Evolutionary conservation across 108 stramenopile genomes (phyloP).

Genomic region (Nitzschia putrida): DNA sequence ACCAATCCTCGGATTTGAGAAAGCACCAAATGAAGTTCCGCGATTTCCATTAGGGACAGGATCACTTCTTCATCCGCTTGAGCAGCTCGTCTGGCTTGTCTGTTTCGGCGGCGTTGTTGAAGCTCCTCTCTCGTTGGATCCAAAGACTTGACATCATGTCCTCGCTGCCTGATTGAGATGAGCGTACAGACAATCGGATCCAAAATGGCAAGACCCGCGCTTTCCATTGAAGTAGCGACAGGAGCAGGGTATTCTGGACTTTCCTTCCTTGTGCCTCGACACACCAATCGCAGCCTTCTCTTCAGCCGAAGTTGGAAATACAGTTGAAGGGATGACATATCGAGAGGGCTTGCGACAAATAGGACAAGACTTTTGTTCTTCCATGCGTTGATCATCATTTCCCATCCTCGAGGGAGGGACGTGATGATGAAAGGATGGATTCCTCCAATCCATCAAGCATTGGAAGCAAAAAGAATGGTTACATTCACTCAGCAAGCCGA

Average conservation of each 20-base stretch:
- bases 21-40: no score
- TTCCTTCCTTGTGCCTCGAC: slow-evolving; percentile 35
- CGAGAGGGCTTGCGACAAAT: slow-evolving; percentile 49
- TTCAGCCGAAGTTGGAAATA: slow-evolving; percentile 23
- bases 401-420: slow-evolving; percentile 1
- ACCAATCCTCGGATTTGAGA: no score
- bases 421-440: no score
- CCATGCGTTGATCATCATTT: background rate
- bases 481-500: slow-evolving; percentile 54
- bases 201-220: slow-evolving; percentile 60
- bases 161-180: slow-evolving; percentile 43
- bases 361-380: slow-evolving; percentile 44
- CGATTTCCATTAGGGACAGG: no score
- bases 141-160: slow-evolving; percentile 40
- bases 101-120: slow-evolving; percentile 42
- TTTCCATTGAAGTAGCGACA: slow-evolving; percentile 34
- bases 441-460: slow-evolving; percentile 63
- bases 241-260: slow-evolving; percentile 41
- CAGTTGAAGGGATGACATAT: slow-evolving; percentile 44
- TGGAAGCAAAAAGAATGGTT: slow-evolving; percentile 49
- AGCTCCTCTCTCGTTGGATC: slow-evolving; percentile 47
- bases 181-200: slow-evolving; percentile 59
- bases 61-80: no score
- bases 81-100: background rate
- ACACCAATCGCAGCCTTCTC: slow-evolving; percentile 45